Conservation (phyloP, 1,284 basidiomycete genomes). For the Rhodotorula sp. region DNA sequence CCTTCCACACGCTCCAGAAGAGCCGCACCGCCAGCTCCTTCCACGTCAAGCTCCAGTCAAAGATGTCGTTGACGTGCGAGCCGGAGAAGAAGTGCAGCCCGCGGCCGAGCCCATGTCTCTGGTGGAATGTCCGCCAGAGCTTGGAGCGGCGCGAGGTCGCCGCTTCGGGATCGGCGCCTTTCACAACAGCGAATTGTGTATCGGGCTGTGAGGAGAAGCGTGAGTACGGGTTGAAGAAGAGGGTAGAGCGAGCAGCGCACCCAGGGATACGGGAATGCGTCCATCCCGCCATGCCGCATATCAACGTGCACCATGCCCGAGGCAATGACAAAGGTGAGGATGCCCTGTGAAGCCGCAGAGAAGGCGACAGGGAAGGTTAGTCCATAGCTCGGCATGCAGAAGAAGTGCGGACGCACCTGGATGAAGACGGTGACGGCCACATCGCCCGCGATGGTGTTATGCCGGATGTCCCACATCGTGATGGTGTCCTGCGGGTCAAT, state of each 20-base stretch:
- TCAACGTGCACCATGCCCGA: conserved; percentile 46
- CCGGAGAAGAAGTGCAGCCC: conserved; percentile 49
- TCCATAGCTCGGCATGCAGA: no score
- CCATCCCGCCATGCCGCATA: conserved; percentile 41
- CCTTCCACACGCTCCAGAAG: conserved; percentile 50
- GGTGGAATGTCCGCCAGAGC: conserved; percentile 42
- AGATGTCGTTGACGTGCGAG: conserved; percentile 50
- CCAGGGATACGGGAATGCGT: conserved; percentile 45
- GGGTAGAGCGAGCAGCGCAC: not conserved
- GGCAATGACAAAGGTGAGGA: conserved; percentile 46
- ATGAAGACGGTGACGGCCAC: conserved; percentile 46
- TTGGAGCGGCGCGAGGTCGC: conserved; percentile 23
- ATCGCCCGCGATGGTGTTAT: conserved; percentile 39
- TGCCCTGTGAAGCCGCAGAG: conserved; percentile 26
- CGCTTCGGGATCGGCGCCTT: conserved; percentile 27
- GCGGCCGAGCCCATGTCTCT: conserved; percentile 40
- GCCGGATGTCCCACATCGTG: conserved; percentile 34
- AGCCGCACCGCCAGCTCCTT: conserved; percentile 40
- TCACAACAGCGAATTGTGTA: conserved; percentile 36
- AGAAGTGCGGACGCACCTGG: conserved; percentile 26
- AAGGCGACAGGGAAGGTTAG: not conserved
- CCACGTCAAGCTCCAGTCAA: conserved; percentile 41
- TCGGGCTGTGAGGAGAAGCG: conserved; percentile 12
- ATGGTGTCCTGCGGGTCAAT: conserved; percentile 13
- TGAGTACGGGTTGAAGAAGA: no score